A percentile compares a stretch with the other conserved stretches of the same genome.
Conservation (phyloP, 306 rosid species). For the Sicyos edulis region DNA sequence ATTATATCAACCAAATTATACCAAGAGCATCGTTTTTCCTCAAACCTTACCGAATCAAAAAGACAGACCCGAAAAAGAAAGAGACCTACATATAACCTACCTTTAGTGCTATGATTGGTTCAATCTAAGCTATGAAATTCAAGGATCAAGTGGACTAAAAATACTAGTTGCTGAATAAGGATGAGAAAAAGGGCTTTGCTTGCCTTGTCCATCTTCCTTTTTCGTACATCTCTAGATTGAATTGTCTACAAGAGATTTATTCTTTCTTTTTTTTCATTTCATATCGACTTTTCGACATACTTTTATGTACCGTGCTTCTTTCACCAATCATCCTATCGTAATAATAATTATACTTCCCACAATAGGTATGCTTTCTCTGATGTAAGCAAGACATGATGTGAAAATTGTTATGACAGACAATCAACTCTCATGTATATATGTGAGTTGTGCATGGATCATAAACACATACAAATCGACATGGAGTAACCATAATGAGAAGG, state of each 20-base stretch:
- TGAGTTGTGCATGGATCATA: constrained; percentile 8
- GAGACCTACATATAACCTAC: neutral
- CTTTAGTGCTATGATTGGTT: neutral
- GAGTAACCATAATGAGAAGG: neutral
- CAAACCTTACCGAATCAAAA: neutral
- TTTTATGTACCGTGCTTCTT: constrained; percentile 7
- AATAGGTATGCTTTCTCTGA: constrained; percentile 19
- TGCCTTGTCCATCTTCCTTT: constrained; percentile 17
- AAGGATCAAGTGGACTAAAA: neutral
- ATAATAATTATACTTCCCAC: constrained; percentile 14
- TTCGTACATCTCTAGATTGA: constrained; percentile 18
- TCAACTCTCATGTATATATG: neutral
- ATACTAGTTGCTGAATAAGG: constrained; percentile 12
- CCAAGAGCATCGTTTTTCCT: neutral
- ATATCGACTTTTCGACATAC: constrained; percentile 1
- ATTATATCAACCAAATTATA: neutral
- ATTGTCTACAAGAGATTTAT: constrained; percentile 12
- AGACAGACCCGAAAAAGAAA: constrained; percentile 7
- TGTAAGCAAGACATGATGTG: neutral
- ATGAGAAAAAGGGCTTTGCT: constrained; percentile 9
- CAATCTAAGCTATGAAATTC: neutral
- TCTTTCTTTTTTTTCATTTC: neutral
- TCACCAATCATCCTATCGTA: constrained; percentile 12
- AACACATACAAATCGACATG: neutral
- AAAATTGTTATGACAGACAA: neutral